Evolutionary conservation across 139 green algal species (phyloP), one percentile per base, ranked within the genome.

Genomic region (Deuterostichococcus epilithicus): DNA sequence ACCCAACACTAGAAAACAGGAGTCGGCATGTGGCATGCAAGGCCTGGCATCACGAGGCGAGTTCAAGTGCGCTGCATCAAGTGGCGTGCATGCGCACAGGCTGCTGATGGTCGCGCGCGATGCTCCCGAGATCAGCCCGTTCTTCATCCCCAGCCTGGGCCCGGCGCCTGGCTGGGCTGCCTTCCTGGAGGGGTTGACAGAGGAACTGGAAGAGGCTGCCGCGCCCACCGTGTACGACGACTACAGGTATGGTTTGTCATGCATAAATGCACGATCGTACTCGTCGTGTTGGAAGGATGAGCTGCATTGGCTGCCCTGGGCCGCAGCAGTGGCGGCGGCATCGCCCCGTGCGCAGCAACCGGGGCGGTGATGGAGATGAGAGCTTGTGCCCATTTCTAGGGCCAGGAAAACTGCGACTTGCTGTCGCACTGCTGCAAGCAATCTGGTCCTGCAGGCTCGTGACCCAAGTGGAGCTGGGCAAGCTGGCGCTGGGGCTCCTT

Each of bases 101-200:
- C 35, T 72, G 66, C 15, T 63, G 52, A 63, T 63, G 52, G 52
- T 63, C 18, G 52, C 52, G 52, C 85, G 87, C 74, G 92, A 97
- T 71, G 36, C 84, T 8, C 83, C 89, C 23, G 45, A 77, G 34
- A 82, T 93, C 70, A 84, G 94, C 72, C 82, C 83, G 32, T 98
- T 94, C 86, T 99, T 99, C 79, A 82, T 98, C 25, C 96, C 96
- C 8, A 71, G 79, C 5, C 86, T 99, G 42, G 96, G 96, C 3
- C 92, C 96, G 4, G 96, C 96, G 0, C 95, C 96, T 0, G 76
- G 75, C 1, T 99, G 96, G 96, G 97, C 93, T 87, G 92, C 85
- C 39, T 98, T 98, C 88, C 89, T 99, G 38, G 96, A 99, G 80
- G 88, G 79, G 3, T 81, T 99, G 2, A 99, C 96, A 10, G 96